A percentile compares a stretch with the other conserved stretches of the same genome.
Evolutionary conservation across 768 basidiomycete species (phyloP).

Genomic region (Macrocybe gigantea): DNA sequence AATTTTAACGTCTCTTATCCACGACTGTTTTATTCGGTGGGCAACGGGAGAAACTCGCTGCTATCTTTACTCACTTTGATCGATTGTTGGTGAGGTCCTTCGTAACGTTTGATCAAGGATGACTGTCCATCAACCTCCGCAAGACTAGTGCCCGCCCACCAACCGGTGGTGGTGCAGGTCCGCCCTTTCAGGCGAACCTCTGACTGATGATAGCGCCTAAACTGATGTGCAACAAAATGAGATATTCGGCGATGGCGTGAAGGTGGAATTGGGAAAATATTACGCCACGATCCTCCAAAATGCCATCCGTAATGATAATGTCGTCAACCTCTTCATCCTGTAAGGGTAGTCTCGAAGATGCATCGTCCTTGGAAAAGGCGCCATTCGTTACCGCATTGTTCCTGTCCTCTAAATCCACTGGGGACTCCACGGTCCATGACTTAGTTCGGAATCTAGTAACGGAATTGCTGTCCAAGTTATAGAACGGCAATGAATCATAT

Average conservation of each 20-base stretch:
- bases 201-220: constrained; percentile 44
- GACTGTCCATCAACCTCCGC: constrained; percentile 34
- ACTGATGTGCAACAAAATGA: constrained; percentile 21
- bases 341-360: background rate
- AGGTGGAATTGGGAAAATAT: background rate
- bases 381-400: background rate
- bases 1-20: constrained; percentile 44
- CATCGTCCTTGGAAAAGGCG: background rate
- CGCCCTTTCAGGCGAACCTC: constrained; percentile 33
- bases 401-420: constrained; percentile 1
- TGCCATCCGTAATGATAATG: constrained; percentile 11
- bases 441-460: background rate
- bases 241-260: background rate
- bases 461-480: background rate
- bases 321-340: constrained; percentile 6
- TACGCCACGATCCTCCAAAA: constrained; percentile 29
- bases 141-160: constrained; percentile 41
- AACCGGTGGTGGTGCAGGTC: constrained; percentile 32
- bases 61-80: constrained; percentile 17
- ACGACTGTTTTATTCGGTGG: constrained; percentile 25
- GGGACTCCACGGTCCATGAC: constrained; percentile 1
- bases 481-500: constrained; percentile 5
- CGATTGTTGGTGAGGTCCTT: constrained; percentile 25
- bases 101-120: constrained; percentile 39
- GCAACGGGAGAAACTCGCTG: background rate